Evolutionary conservation across 2,329 filamentous ascomycete genomes (phyloP), one percentile per base, ranked within the genome.

Genomic region (Nannizzia gypsea): DNA sequence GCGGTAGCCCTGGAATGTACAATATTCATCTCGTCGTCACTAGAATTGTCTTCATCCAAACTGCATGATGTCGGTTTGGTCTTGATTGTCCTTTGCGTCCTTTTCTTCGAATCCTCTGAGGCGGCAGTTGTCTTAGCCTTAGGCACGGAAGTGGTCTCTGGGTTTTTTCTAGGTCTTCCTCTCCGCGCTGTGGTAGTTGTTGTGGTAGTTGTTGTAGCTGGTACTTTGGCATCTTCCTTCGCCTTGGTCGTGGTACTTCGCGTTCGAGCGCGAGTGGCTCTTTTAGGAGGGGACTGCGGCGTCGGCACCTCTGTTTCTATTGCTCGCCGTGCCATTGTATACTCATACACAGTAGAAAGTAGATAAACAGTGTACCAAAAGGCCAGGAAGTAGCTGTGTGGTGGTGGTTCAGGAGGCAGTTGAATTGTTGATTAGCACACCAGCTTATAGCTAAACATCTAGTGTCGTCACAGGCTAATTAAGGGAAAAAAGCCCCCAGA

Each of bases 21-120:
- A 54, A 65, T 59, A 48, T 65, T 57, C 60, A 65, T 60, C 48
- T 65, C 64, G 58, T 65, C 64, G 13, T 64, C 64, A 36, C 63
- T 65, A 11, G 48, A 52, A 3, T 60, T 60, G 5, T 61, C 63
- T 48, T 48, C 59, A 8, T 52, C 11, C 28, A 13, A 36, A 34
- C 15, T 22, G 26, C 38, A 36, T 4, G 58, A 46, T 6, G 24
- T 22, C 2, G 20, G n/a, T 56, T 60, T 62, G 34, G 42, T 58
- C 52, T n/a, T 59, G 20, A 57, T n/a, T 52, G 48, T 5, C 40
- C 59, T 61, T 5, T 56, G 38, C 22, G 31, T 48, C 56, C 61
- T 42, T 28, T 56, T 54, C 36, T 54, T 57, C 34, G 57, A 11
- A 1, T 50, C 50, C 3, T 31, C 48, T 3, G 26, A 28, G 8